Conservation (phyloP, 1,284 basidiomycete species). For the Phaffia rhodozyma region DNA sequence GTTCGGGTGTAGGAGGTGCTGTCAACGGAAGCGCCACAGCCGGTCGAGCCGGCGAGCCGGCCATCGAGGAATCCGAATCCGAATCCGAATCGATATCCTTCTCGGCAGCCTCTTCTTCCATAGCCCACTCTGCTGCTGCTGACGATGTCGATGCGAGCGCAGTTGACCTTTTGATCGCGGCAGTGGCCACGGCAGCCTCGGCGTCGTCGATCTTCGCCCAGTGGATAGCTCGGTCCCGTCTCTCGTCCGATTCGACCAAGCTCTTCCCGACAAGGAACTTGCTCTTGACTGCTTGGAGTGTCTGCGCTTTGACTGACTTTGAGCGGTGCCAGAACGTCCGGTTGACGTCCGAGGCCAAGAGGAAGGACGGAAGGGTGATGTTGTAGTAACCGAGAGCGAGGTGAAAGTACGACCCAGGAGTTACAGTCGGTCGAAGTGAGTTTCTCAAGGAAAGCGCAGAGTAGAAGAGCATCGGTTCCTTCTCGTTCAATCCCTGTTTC, state of each 20-base stretch:
- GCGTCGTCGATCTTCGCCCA: conserved; percentile 62
- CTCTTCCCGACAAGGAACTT: conserved; percentile 48
- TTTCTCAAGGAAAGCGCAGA: conserved; percentile 56
- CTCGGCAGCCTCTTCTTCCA: background rate
- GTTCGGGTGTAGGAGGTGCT: background rate
- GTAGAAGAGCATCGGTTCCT: conserved; percentile 52
- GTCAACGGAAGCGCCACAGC: background rate
- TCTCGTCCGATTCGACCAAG: conserved; percentile 49
- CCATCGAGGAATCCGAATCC: background rate
- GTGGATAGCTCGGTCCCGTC: conserved; percentile 45
- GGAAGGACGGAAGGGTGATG: conserved; percentile 54
- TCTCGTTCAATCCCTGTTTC: background rate
- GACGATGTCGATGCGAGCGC: background rate
- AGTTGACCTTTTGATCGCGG: background rate
- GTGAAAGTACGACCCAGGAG: conserved; percentile 54
- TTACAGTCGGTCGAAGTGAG: conserved; percentile 32
- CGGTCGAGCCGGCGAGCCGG: background rate
- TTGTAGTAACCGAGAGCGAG: conserved; percentile 66
- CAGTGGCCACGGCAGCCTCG: conserved; percentile 35
- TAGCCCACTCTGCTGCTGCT: background rate
- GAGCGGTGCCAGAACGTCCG: conserved; percentile 57
- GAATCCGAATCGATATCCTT: background rate
- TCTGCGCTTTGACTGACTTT: conserved; percentile 51
- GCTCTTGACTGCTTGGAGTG: conserved; percentile 47
- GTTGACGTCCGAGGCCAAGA: conserved; percentile 35